These are phyloP conservation scores for Porphyrellus cyaneotinctus DNA, from an alignment of 768 basidiomycete species.

Conservation along the genomic window DNA sequence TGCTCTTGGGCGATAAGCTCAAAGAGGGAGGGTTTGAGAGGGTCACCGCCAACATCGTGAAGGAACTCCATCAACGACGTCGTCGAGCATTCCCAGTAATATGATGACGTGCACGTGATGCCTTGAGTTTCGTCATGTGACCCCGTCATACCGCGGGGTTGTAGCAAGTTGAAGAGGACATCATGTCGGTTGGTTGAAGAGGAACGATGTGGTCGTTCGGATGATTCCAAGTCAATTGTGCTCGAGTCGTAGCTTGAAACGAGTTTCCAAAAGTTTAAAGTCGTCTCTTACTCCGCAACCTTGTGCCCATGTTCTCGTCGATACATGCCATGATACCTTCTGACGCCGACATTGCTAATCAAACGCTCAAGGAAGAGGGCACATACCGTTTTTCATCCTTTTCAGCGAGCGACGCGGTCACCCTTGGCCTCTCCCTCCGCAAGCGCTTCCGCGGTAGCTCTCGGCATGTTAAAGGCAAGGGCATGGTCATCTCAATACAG, in stretches of 20 bases:
- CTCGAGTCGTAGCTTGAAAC: neutral
- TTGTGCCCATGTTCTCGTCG: constrained; percentile 52
- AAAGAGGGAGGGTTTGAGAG: constrained; percentile 78
- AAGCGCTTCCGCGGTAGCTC: constrained; percentile 77
- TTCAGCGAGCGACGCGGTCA: constrained; percentile 74
- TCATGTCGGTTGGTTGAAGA: too few relatives aligned
- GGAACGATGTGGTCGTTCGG: too few relatives aligned
- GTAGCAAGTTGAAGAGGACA: too few relatives aligned
- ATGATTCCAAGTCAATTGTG: neutral
- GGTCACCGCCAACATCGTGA: constrained; percentile 68
- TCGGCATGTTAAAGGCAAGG: constrained; percentile 72
- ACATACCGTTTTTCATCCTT: constrained; percentile 70
- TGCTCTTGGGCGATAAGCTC: constrained; percentile 94
- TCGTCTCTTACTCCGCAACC: constrained; percentile 12
- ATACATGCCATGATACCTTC: constrained; percentile 60
- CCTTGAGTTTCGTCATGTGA: constrained; percentile 28
- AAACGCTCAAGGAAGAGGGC: constrained; percentile 67
- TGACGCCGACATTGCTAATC: constrained; percentile 69
- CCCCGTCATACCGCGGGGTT: neutral
- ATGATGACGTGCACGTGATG: constrained; percentile 21
- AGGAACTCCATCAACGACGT: constrained; percentile 75
- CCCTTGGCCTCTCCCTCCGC: constrained; percentile 71
- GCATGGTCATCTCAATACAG: constrained; percentile 77
- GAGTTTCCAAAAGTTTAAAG: neutral
- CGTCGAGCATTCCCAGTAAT: too few relatives aligned